Evolutionary conservation across 306 rosid genomes (phyloP).

Genomic region (Casuarina cunninghamiana): DNA sequence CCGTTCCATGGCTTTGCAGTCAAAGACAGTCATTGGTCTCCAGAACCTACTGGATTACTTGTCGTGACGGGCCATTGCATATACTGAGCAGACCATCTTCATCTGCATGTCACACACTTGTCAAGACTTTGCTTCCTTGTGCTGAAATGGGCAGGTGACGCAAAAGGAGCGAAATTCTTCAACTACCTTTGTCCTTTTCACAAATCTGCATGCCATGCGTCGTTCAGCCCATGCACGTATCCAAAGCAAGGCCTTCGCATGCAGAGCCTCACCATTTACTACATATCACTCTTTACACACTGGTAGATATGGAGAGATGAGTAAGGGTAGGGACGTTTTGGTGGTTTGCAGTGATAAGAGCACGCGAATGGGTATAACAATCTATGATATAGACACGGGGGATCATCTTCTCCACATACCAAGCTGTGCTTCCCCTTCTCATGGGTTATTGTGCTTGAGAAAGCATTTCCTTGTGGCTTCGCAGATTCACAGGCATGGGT

Average conservation of each 20-base stretch:
- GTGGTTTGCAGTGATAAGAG: constrained; percentile 63
- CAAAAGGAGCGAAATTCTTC: background rate
- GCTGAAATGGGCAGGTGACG: background rate
- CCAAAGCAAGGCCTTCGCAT: constrained; percentile 7
- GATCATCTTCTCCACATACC: constrained; percentile 60
- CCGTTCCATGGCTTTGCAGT: too few species aligned
- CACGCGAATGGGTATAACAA: constrained; percentile 51
- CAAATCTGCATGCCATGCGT: constrained; percentile 21
- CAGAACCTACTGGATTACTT: too few species aligned
- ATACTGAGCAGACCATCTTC: background rate
- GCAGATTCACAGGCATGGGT: constrained; percentile 58
- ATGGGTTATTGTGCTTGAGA: constrained; percentile 57
- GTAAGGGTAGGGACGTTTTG: constrained; percentile 44
- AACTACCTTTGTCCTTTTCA: constrained; percentile 33
- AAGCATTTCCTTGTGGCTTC: constrained; percentile 66
- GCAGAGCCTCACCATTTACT: background rate
- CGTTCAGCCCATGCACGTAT: constrained; percentile 19
- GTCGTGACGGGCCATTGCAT: too few species aligned
- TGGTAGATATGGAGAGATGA: constrained; percentile 1
- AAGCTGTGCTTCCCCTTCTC: constrained; percentile 55
- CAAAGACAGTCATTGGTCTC: too few species aligned
- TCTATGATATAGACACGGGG: constrained; percentile 51
- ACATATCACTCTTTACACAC: background rate
- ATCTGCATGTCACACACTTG: constrained; percentile 24
- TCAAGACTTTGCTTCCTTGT: background rate